Evolutionary conservation across 495 filamentous ascomycete species (phyloP).

Genomic region (Aspergillus avenaceus): DNA sequence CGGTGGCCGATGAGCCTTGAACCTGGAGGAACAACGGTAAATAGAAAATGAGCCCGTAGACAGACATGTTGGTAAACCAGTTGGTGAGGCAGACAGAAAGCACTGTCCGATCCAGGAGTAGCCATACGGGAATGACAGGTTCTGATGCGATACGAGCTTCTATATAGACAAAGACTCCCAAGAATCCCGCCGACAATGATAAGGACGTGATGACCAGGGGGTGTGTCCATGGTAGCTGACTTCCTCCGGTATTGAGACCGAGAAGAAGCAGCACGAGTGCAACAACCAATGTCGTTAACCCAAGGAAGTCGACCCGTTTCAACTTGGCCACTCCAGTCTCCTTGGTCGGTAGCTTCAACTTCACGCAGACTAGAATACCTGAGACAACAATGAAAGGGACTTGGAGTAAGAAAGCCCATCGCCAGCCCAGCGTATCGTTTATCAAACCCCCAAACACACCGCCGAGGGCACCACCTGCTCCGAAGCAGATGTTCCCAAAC

Average conservation of each 20-base stretch:
- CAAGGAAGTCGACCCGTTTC: constrained; percentile 80
- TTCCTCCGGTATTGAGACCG: constrained; percentile 82
- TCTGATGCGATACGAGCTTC: constrained; percentile 62
- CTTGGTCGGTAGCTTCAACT: constrained; percentile 74
- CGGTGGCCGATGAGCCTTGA: constrained; percentile 63
- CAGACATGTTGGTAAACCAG: constrained; percentile 57
- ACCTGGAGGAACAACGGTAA: constrained; percentile 81
- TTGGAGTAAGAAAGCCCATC: constrained; percentile 75
- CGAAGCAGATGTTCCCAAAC: constrained; percentile 74
- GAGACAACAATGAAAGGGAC: constrained; percentile 64
- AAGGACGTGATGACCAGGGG: constrained; percentile 70
- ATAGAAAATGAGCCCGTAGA: constrained; percentile 64
- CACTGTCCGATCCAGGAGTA: constrained; percentile 71
- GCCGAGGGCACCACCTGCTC: constrained; percentile 61
- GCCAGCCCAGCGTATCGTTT: constrained; percentile 74
- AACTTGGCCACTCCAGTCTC: constrained; percentile 52
- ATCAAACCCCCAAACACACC: constrained; percentile 72
- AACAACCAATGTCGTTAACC: constrained; percentile 62
- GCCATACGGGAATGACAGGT: constrained; percentile 78
- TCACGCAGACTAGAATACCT: constrained; percentile 58
- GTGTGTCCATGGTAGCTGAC: constrained; percentile 78
- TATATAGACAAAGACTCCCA: constrained; percentile 58
- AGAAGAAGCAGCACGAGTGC: constrained; percentile 72
- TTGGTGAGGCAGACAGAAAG: constrained; percentile 72
- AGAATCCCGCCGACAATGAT: constrained; percentile 56